These are phyloP conservation scores for Mucor irregularis DNA, from an alignment of 371 early-diverging fungal species.

Conservation along the genomic window DNA sequence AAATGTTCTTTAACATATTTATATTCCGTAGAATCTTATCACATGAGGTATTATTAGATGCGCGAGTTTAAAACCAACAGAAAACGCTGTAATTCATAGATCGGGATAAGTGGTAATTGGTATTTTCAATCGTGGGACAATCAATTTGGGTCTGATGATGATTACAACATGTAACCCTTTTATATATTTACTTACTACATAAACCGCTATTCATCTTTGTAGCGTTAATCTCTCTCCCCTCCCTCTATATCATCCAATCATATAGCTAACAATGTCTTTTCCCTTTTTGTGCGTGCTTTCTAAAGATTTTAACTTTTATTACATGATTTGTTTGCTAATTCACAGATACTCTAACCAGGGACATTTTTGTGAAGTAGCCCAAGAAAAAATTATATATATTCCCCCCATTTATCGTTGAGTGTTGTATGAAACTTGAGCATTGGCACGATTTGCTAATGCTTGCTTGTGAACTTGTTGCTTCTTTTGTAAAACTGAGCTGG, in stretches of 20 bases:
- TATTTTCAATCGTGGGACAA: background rate
- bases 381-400: background rate
- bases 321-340: too few relatives aligned
- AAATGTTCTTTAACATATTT: too few relatives aligned
- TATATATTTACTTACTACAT: too few relatives aligned
- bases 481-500: slow-evolving; percentile 67
- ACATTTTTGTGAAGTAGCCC: background rate
- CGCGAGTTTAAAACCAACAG: slow-evolving; percentile 5
- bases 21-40: too few relatives aligned
- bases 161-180: background rate
- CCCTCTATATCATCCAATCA: too few relatives aligned
- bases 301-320: too few relatives aligned
- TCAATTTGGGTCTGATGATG: too few relatives aligned
- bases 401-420: slow-evolving; percentile 27
- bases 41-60: background rate
- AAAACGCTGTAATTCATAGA: slow-evolving; percentile 1
- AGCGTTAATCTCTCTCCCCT: slow-evolving; percentile 4
- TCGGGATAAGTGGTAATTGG: background rate
- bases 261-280: too few relatives aligned
- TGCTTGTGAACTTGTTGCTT: slow-evolving; percentile 68
- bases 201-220: background rate
- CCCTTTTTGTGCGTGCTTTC: too few relatives aligned
- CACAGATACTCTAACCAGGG: too few relatives aligned
- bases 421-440: slow-evolving; percentile 59
- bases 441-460: slow-evolving; percentile 84